Conservation (phyloP, 257 asterid species). For the Solanum chiquidenum region DNA sequence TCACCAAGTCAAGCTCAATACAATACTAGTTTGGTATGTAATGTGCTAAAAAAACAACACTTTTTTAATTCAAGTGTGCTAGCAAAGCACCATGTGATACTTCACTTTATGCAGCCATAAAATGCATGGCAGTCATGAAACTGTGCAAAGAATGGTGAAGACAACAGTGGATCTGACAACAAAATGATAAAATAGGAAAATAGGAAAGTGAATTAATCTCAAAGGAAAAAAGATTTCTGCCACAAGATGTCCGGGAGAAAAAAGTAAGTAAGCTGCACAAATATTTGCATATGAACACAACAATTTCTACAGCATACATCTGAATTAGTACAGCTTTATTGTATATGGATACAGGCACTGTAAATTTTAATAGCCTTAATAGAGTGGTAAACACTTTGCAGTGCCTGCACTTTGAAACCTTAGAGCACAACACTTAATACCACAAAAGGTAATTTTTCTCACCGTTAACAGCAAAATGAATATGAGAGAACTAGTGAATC, state of each 20-base stretch:
- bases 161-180: background rate
- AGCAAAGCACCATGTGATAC: background rate
- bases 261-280: background rate
- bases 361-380: background rate
- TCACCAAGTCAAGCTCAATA: slow-evolving; percentile 16
- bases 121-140: background rate
- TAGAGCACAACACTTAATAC: background rate
- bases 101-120: background rate
- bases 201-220: background rate
- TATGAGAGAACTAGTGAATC: slow-evolving; percentile 45
- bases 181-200: background rate
- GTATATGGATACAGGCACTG: background rate
- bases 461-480: slow-evolving; percentile 71
- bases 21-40: background rate
- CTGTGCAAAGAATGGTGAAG: background rate
- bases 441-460: slow-evolving; percentile 1
- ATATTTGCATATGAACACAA: background rate
- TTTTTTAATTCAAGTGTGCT: background rate
- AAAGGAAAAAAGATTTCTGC: background rate
- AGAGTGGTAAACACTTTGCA: background rate
- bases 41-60: background rate
- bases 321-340: background rate
- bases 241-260: background rate
- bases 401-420: background rate
- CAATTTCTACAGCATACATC: background rate